phyloP scores from a whole-genome alignment of 345 rosid genomes.

The Pseudoturritis turrita region DNA sequence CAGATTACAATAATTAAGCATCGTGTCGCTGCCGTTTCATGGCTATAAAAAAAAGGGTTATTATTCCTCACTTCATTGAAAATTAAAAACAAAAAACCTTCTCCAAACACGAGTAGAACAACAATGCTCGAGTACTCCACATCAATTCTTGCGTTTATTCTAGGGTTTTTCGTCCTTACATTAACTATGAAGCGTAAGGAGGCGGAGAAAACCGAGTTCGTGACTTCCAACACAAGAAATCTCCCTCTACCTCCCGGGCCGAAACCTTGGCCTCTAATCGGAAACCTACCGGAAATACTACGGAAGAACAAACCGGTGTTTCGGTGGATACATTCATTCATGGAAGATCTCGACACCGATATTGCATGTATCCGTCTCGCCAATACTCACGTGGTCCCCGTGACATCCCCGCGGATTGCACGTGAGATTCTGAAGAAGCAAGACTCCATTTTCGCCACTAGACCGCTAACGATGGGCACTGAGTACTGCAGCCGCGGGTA shows the following conservation, averaged over 20 bases:
- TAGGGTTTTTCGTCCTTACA: not conserved
- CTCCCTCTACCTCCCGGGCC: slow-evolving; percentile 39
- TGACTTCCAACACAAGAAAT: not conserved
- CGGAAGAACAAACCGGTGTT: slow-evolving; percentile 29
- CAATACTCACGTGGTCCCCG: slow-evolving; percentile 35
- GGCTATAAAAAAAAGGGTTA: not conserved
- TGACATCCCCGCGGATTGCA: slow-evolving; percentile 37
- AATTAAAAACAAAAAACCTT: not conserved
- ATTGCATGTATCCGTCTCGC: slow-evolving; percentile 45
- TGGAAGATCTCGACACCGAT: slow-evolving; percentile 33
- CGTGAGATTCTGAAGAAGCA: slow-evolving; percentile 37
- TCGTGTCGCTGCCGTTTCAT: not conserved
- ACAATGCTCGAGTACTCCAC: slow-evolving; percentile 6
- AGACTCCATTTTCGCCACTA: slow-evolving; percentile 38
- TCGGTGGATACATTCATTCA: slow-evolving; percentile 36
- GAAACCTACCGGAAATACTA: slow-evolving; percentile 32
- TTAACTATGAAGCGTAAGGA: slow-evolving; percentile 6
- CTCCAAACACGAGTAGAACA: not conserved
- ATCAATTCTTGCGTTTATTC: not conserved
- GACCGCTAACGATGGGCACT: slow-evolving; percentile 31
- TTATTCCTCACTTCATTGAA: not conserved
- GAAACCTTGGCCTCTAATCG: slow-evolving; percentile 42
- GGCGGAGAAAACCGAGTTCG: not conserved
- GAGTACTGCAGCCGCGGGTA: slow-evolving; percentile 28
- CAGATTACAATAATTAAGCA: not conserved